Evolutionary conservation across 805 yeast species (phyloP).

Genomic region (Ogataea angusta): DNA sequence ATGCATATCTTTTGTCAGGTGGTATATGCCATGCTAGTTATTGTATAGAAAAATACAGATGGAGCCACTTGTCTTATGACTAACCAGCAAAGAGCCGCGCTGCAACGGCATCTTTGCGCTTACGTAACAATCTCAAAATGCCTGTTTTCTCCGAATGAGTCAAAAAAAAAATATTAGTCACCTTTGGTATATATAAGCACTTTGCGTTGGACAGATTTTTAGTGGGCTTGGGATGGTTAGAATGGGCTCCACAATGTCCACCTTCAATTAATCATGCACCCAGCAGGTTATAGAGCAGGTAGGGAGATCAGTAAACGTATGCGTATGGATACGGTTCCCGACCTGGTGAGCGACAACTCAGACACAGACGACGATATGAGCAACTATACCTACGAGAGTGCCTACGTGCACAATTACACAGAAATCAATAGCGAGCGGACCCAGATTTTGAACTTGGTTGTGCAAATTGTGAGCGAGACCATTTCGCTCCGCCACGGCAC

Average conservation of each 20-base stretch:
- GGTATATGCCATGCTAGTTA: not conserved
- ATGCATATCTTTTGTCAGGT: not conserved
- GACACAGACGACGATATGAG: constrained; percentile 11
- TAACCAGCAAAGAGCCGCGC: not conserved
- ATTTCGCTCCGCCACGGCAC: constrained; percentile 1
- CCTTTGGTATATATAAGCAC: constrained; percentile 3
- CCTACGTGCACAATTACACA: constrained; percentile 3
- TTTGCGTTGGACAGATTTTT: not conserved
- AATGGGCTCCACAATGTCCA: constrained; percentile 8
- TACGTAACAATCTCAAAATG: not conserved
- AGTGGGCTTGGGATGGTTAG: constrained; percentile 4
- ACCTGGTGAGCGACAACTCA: constrained; percentile 11
- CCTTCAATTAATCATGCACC: constrained; percentile 5
- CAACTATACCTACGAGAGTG: constrained; percentile 1
- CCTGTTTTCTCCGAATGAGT: not conserved
- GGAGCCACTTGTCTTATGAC: not conserved
- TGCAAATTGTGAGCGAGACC: constrained; percentile 3
- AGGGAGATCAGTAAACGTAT: not conserved
- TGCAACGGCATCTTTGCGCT: not conserved
- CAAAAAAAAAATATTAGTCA: constrained; percentile 9
- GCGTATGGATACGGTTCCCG: constrained; percentile 6
- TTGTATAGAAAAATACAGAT: not conserved
- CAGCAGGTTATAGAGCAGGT: not conserved
- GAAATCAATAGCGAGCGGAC: constrained; percentile 3
- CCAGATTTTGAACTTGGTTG: constrained; percentile 4